Conservation (phyloP, 805 yeast genomes). For the Cyberlindnera sargentensis region DNA sequence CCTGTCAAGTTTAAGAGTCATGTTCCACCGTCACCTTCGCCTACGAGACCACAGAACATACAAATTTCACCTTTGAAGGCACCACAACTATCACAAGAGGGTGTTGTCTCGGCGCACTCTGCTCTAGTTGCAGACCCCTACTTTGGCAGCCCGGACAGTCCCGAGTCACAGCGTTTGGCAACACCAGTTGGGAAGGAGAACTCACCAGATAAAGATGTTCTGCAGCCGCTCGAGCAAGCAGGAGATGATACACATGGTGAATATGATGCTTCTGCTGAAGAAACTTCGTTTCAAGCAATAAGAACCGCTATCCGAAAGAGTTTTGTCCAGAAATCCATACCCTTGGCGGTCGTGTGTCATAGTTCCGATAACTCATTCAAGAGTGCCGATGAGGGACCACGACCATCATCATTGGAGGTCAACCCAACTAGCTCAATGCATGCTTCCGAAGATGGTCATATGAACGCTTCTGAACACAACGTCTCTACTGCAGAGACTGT, state of each 20-base stretch:
- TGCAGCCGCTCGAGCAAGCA: background rate
- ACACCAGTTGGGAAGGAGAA: background rate
- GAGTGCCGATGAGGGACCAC: slow-evolving; percentile 17
- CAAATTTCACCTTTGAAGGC: background rate
- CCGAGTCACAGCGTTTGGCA: background rate
- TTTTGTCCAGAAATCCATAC: slow-evolving; percentile 28
- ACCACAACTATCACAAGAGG: background rate
- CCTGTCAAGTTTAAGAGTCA: slow-evolving; percentile 15
- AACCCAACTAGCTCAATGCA: slow-evolving; percentile 12
- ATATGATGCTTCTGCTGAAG: slow-evolving; percentile 24
- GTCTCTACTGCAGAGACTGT: slow-evolving; percentile 11
- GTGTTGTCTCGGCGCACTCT: background rate
- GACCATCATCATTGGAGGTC: slow-evolving; percentile 11
- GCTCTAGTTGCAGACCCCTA: background rate
- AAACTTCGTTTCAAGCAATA: slow-evolving; percentile 39
- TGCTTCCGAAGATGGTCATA: slow-evolving; percentile 1
- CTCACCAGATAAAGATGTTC: background rate
- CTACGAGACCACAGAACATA: background rate
- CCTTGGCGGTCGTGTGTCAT: slow-evolving; percentile 4
- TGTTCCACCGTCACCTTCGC: slow-evolving; percentile 3
- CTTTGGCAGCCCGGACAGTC: background rate
- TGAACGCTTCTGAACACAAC: background rate
- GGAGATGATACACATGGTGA: slow-evolving; percentile 7
- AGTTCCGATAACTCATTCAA: slow-evolving; percentile 16
- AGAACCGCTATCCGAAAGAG: slow-evolving; percentile 40